Evolutionary conservation across 768 basidiomycete genomes (phyloP), one percentile per base, ranked within the genome.

Genomic region (Hemileccinum rubropunctum): DNA sequence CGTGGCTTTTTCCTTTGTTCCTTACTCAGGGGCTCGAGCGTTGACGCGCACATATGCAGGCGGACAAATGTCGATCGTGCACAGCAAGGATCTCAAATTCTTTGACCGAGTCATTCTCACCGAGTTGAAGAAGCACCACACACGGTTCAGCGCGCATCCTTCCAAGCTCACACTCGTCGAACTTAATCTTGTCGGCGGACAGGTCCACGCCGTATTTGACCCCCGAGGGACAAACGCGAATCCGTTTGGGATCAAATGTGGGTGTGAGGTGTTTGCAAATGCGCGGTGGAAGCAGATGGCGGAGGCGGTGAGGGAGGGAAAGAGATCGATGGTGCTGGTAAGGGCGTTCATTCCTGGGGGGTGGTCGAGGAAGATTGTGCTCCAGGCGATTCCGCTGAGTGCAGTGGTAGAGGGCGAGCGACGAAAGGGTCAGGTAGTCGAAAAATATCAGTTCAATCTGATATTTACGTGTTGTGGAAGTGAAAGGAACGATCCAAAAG

Each of bases 311-410:
- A 51, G 30, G 40, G 54, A 53, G 15, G 54, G 53, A 11, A 46
- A 52, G 23, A 47, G 30, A 28, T 52, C 52, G 15, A 45, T 53
- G 36, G 51, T 68, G 2, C 36, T 68, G 14, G 65, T 66, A 6
- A 56, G 65, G 40, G 66, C 52, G 7, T 64, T 63, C 41, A 54
- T 68, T 23, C 51, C 66, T 0, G 66, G 61, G 2, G 66, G 66
- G 2, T 39, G 41, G 34, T 45, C 64, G 20, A 63, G 65, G 45
- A 66, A 66, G 50, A 49, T 66, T 11, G 39, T 66, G 6, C 60
- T 68, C 30, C 59, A 61, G 20, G 53, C 54, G 11, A 58, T 68
- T 27, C 66, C 62, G 2, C 37, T 68, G 47, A 54, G 51, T 27
- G 30, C 17, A 4, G 47, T 66, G 9, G 21, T 55, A 28, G 48